Base-by-base conservation (phyloP, 75 land plant genomes). In the Gnetum montanum region DNA sequence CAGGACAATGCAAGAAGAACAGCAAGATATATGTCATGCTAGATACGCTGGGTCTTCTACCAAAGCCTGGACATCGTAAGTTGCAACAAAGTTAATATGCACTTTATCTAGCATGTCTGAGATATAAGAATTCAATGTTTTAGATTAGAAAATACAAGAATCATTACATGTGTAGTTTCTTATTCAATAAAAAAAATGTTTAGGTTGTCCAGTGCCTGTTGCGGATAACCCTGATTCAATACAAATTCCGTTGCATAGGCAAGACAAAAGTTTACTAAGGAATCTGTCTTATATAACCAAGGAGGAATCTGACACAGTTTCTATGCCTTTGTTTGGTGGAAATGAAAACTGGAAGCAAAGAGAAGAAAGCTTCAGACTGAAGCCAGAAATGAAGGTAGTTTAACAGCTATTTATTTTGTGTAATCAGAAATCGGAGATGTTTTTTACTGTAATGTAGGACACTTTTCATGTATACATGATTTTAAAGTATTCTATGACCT, bases 131-230 rank as follows among this genome's bases (percentile, higher is more conserved):
- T n/a, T n/a, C n/a, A n/a, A n/a, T n/a, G n/a, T n/a, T n/a, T n/a
- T n/a, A n/a, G n/a, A n/a, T n/a, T n/a, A n/a, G n/a, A n/a, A n/a
- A n/a, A n/a, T n/a, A n/a, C n/a, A n/a, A n/a, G n/a, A n/a, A n/a
- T n/a, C n/a, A n/a, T n/a, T n/a, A n/a, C n/a, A n/a, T n/a, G n/a
- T n/a, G n/a, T n/a, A n/a, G n/a, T 16, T 58, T 31, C 36, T 29
- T 59, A 61, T 29, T 7, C 33, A 40, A 11, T 23, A 10, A 41
- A 38, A 45, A 22, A 10, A 20, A 33, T 35, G 29, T 1, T 41
- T 72, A 87, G 92, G 92, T 46, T 87, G 92, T 57, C 43, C 78
- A 30, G 74, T 87, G 29, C 92, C 92, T 43, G 22, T 80, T 25
- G 54, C 54, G 40, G 58, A 69, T 58, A 59, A 77, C 62, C 74